Percentiles rank a stretch among this genome's conserved stretches.
phyloP scores from a whole-genome alignment of 2,329 filamentous ascomycete species.

The Pseudocercospora eumusae region DNA sequence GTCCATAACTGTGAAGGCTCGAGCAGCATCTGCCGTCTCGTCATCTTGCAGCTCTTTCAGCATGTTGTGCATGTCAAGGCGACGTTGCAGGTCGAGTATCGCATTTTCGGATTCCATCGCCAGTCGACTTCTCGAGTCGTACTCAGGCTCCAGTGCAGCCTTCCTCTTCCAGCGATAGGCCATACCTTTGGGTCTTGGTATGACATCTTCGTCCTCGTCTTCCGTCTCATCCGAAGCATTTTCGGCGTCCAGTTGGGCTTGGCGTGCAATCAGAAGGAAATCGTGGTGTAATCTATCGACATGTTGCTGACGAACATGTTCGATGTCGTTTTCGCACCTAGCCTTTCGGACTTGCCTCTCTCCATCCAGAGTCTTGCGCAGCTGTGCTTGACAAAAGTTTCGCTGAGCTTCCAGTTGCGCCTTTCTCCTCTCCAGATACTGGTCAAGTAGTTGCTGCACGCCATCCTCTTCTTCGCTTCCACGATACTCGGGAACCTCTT shows the following conservation, averaged over 20 bases:
- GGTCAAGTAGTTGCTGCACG: slow-evolving; percentile 46
- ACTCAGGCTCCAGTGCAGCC: slow-evolving; percentile 29
- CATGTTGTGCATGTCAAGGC: slow-evolving; percentile 31
- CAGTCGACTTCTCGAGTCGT: slow-evolving; percentile 36
- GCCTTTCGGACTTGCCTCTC: slow-evolving; percentile 43
- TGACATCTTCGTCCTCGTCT: slow-evolving; percentile 42
- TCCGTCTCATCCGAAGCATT: slow-evolving; percentile 30
- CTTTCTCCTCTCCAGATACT: slow-evolving; percentile 47
- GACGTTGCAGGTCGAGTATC: slow-evolving; percentile 29
- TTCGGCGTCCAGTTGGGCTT: slow-evolving; percentile 22
- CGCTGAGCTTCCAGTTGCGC: slow-evolving; percentile 43
- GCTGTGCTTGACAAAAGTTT: slow-evolving; percentile 42
- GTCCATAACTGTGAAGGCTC: slow-evolving; percentile 47
- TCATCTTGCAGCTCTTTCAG: slow-evolving; percentile 39
- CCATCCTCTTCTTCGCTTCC: slow-evolving; percentile 49
- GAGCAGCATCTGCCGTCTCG: slow-evolving; percentile 15
- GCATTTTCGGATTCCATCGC: slow-evolving; percentile 32
- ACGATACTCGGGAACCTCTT: slow-evolving; percentile 56
- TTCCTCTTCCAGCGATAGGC: slow-evolving; percentile 33
- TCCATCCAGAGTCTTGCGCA: slow-evolving; percentile 40
- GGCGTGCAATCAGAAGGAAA: slow-evolving; percentile 34
- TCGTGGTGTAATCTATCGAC: slow-evolving; percentile 37
- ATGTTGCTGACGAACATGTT: slow-evolving; percentile 33
- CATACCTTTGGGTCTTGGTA: slow-evolving; percentile 42
- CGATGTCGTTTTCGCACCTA: slow-evolving; percentile 39